phyloP scores from a whole-genome alignment of 257 asterid genomes.

The Solanum paucissectum region DNA sequence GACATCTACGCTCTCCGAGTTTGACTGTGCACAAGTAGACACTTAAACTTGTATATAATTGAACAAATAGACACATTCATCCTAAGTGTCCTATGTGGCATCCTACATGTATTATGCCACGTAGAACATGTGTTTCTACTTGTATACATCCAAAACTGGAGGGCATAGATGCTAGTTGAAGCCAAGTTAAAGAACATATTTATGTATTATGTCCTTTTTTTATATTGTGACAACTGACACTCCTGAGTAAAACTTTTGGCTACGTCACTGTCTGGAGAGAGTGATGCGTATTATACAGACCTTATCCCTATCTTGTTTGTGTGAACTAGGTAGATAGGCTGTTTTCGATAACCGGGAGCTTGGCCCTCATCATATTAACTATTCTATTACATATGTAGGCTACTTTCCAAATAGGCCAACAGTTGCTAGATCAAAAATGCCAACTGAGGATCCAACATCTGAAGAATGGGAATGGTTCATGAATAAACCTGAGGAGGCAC shows the following conservation, averaged over 20 bases:
- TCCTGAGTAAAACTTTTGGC: neutral
- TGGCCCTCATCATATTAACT: neutral
- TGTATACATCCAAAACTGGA: too few relatives aligned
- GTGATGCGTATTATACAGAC: neutral
- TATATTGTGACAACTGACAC: neutral
- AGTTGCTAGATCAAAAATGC: constrained; percentile 47
- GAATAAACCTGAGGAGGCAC: constrained; percentile 47
- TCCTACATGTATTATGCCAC: neutral
- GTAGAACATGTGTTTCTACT: too few relatives aligned
- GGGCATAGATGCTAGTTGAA: too few relatives aligned
- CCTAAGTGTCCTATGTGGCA: neutral
- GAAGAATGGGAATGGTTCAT: constrained; percentile 29
- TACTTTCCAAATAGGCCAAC: constrained; percentile 74
- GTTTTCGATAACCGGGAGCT: neutral
- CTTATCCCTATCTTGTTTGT: neutral
- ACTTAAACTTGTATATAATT: too few relatives aligned
- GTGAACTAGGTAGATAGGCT: neutral
- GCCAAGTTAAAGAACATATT: too few relatives aligned
- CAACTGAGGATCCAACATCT: constrained; percentile 42
- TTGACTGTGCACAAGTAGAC: too few relatives aligned
- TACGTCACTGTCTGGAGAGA: neutral
- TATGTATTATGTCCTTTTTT: too few relatives aligned
- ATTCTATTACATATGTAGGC: neutral
- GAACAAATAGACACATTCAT: too few relatives aligned
- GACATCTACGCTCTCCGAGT: neutral